These are phyloP conservation scores for Euptelea pleiosperma DNA, from an alignment of 164 flowering plant genomes.

Conservation along the genomic window DNA sequence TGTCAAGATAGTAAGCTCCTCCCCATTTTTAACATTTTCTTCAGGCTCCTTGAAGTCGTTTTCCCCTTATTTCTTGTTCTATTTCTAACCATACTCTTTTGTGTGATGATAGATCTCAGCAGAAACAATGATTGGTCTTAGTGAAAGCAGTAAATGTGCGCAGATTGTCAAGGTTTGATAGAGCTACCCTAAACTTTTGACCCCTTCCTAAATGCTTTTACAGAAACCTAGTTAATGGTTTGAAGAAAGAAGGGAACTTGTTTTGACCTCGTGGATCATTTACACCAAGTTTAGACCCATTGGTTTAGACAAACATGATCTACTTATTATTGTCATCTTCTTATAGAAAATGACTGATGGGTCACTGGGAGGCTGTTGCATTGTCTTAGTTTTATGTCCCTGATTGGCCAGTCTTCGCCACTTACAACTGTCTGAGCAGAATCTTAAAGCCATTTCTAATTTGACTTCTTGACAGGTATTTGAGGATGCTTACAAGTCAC, in stretches of 20 bases:
- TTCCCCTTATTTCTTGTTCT: background rate
- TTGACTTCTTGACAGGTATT: constrained; percentile 60
- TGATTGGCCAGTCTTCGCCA: background rate
- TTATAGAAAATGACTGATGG: too few relatives aligned
- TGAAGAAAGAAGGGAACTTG: background rate
- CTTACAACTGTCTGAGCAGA: background rate
- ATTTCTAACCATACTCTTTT: constrained; percentile 6
- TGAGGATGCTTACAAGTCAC: constrained; percentile 98
- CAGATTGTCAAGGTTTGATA: constrained; percentile 76
- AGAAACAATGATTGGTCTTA: constrained; percentile 93
- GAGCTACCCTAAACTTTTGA: background rate
- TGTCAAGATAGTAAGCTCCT: constrained; percentile 85
- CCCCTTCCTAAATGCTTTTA: background rate
- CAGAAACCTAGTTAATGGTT: background rate
- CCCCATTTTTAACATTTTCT: background rate
- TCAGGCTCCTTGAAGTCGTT: constrained; percentile 1
- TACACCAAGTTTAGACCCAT: background rate
- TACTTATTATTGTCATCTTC: too few relatives aligned
- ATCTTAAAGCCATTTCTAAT: background rate
- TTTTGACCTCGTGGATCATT: background rate
- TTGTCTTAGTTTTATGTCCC: background rate
- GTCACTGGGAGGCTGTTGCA: too few relatives aligned
- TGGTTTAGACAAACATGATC: background rate
- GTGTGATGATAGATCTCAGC: constrained; percentile 62
- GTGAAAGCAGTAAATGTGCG: constrained; percentile 94